phyloP scores from a whole-genome alignment of 2,329 filamentous ascomycete genomes.

The Westerdykella sp. region DNA sequence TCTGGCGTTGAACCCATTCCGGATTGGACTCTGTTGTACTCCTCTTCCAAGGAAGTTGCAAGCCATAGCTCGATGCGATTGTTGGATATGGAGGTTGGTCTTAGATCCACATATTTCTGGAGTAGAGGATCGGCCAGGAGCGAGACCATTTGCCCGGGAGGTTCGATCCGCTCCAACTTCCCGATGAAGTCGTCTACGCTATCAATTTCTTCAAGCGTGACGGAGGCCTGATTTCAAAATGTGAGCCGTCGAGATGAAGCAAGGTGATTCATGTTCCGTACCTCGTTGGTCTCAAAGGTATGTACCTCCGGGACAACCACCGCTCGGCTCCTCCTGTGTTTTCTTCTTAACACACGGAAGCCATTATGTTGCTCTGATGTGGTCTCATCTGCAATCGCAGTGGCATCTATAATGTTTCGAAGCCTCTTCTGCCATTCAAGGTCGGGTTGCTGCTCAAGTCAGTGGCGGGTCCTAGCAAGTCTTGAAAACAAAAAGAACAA shows the following conservation, averaged over 20 bases:
- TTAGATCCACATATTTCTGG: conserved; percentile 66
- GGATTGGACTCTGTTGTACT: conserved; percentile 18
- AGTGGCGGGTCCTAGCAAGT: conserved; percentile 10
- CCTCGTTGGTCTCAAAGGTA: conserved; percentile 65
- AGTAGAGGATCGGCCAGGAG: conserved; percentile 69
- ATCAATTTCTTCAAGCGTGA: conserved; percentile 68
- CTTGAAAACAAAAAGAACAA: neutral
- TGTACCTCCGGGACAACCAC: conserved; percentile 59
- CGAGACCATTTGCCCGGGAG: conserved; percentile 76
- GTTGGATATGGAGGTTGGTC: conserved; percentile 21
- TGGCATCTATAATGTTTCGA: conserved; percentile 59
- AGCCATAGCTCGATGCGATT: conserved; percentile 36
- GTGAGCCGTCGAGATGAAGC: neutral
- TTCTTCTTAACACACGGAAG: conserved; percentile 58
- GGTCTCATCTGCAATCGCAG: conserved; percentile 37
- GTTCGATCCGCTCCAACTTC: conserved; percentile 69
- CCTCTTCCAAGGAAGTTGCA: conserved; percentile 32
- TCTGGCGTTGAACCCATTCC: conserved; percentile 13
- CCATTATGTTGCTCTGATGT: conserved; percentile 42
- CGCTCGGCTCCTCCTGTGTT: conserved; percentile 45
- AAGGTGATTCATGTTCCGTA: conserved; percentile 21
- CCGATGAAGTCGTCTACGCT: conserved; percentile 62
- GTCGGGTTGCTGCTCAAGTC: conserved; percentile 56
- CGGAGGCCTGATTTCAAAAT: conserved; percentile 27
- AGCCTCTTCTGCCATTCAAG: conserved; percentile 65